Evolutionary conservation across 345 rosid species (phyloP), one percentile per base, ranked within the genome.

Genomic region (Erodium maritimum): DNA sequence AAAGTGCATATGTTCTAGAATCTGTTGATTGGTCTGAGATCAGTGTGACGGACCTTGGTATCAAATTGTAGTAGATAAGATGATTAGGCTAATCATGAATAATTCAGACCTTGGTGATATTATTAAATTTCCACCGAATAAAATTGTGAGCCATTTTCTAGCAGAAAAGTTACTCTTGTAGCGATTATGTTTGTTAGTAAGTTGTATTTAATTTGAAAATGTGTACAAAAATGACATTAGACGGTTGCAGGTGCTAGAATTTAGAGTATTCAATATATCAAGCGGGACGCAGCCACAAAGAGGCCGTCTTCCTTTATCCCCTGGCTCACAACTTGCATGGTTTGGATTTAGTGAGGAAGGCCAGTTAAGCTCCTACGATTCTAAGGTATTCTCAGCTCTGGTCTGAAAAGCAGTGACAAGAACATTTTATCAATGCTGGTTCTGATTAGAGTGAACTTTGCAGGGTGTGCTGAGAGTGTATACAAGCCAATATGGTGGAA

Each of bases 271-370:
- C 59, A 77, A 89, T 71, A 68, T 87, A 64, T 69, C 79, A 20
- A 77, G 64, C 59, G 77, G 83, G 66, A 78, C 85, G 23, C 87
- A 75, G 72, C 73, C 76, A 54, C 66, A 73, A 50, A 70, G 63
- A 58, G 91, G 97, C 23, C 81, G 84, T 56, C 85, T 93, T 71
- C 87, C 99, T 13, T 56, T 85, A 67, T 77, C 83, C 72, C 96
- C 99, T 63, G 82, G 90, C 66, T 93, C 99, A 57, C 69, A 59
- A 67, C 68, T 93, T 65, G 65, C 71, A 52, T 93, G 99, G 99
- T 69, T 89, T 52, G 97, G 97, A 53, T 93, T 87, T 66, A 87
- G 88, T 61, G 97, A 93, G 61, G 91, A 87, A 70, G 99, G 99
- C 50, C 81, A 74, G 33, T 71, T 93, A 72, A 85, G 91, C 72